phyloP scores from a whole-genome alignment of 257 asterid genomes.

The Przewalskia tangutica region DNA sequence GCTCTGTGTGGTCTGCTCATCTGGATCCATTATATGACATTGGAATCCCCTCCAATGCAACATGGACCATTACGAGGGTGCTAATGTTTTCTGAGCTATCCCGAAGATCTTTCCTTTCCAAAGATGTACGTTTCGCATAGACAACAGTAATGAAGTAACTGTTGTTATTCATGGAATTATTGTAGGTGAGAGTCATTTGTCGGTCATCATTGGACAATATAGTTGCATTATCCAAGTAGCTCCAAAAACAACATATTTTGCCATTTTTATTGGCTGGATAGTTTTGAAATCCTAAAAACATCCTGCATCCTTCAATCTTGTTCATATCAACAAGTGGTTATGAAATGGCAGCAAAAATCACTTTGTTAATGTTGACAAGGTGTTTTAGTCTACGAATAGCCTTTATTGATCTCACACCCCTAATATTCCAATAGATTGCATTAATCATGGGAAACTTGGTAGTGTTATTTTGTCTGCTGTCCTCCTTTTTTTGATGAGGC shows the following conservation, averaged over 20 bases:
- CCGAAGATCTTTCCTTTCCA: neutral
- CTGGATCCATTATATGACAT: no score
- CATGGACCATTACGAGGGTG: neutral
- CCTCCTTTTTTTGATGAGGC: neutral
- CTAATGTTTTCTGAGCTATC: neutral
- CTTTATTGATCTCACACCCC: neutral
- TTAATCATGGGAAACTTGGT: neutral
- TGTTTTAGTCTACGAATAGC: neutral
- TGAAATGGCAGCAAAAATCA: neutral
- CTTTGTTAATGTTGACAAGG: neutral
- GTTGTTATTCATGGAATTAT: neutral
- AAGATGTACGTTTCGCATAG: neutral
- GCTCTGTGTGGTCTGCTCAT: no score
- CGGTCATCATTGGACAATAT: neutral
- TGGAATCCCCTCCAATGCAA: no score
- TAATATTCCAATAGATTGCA: neutral
- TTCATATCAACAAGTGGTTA: neutral
- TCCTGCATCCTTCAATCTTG: neutral
- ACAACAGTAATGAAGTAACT: neutral
- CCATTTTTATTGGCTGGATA: neutral
- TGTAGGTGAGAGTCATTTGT: no score
- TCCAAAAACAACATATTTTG: neutral
- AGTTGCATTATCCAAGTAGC: neutral
- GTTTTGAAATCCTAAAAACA: neutral
- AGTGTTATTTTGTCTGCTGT: neutral